These are phyloP conservation scores for Arabis alpina DNA, from an alignment of 345 rosid species.

Conservation along the genomic window DNA sequence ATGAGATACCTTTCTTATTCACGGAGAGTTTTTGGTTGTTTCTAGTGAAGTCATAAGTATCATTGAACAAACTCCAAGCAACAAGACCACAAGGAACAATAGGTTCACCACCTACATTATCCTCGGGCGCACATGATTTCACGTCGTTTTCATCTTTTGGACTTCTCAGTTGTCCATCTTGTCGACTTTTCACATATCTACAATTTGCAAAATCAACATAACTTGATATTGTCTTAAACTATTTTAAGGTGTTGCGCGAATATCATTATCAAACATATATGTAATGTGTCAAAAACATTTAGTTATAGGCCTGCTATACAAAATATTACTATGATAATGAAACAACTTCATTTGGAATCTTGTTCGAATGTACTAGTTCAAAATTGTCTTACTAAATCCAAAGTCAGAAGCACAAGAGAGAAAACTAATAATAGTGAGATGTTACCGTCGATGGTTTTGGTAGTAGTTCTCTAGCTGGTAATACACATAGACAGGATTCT, in stretches of 20 bases:
- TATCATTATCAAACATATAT: no score
- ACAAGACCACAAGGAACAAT: slow-evolving; percentile 94
- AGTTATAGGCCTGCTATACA: no score
- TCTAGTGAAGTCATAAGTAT: slow-evolving; percentile 66
- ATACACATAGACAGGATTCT: slow-evolving; percentile 72
- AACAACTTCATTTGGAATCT: neutral
- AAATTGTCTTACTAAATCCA: neutral
- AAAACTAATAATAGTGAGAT: neutral
- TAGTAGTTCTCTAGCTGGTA: slow-evolving; percentile 94
- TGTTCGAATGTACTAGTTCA: neutral
- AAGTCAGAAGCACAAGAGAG: neutral
- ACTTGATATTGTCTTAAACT: neutral
- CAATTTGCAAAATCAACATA: slow-evolving; percentile 31
- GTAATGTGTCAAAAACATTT: no score
- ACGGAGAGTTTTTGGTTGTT: slow-evolving; percentile 48
- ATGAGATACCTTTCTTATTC: slow-evolving; percentile 71
- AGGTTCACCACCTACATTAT: slow-evolving; percentile 30
- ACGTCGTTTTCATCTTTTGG: slow-evolving; percentile 36
- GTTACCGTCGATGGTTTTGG: slow-evolving; percentile 91
- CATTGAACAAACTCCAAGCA: slow-evolving; percentile 97
- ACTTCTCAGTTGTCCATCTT: slow-evolving; percentile 60
- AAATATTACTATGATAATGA: no score
- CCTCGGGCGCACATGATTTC: slow-evolving; percentile 61
- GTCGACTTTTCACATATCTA: slow-evolving; percentile 89
- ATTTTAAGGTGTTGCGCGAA: neutral